Conservation (phyloP, 345 rosid species). For the Rhizophora mangle region DNA sequence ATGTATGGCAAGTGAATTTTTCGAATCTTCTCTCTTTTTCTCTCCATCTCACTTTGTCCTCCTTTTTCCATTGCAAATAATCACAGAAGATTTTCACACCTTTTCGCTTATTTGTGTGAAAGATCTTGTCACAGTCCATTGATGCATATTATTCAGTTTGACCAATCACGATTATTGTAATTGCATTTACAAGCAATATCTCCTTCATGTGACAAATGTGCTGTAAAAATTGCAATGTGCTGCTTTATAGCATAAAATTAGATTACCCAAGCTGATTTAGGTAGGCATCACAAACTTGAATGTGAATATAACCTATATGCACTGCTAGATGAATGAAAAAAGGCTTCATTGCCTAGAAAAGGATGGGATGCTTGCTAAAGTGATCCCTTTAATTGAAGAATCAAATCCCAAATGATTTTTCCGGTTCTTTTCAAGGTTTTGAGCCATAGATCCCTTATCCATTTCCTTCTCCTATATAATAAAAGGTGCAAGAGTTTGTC, state of each 20-base stretch:
- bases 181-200: not conserved
- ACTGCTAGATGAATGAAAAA: not conserved
- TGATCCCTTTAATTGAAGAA: not conserved
- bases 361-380: not conserved
- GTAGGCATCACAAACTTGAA: slow-evolving; percentile 7
- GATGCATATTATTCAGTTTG: not conserved
- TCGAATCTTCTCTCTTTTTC: no score
- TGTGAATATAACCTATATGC: not conserved
- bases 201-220: not conserved
- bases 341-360: not conserved
- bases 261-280: not conserved
- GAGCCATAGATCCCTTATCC: not conserved
- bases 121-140: no score
- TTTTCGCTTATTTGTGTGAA: no score
- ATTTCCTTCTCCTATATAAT: not conserved
- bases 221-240: not conserved
- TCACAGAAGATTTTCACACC: no score
- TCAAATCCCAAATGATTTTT: not conserved
- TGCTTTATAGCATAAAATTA: not conserved
- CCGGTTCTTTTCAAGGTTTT: not conserved
- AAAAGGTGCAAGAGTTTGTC: not conserved
- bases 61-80: no score
- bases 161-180: not conserved
- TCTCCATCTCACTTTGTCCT: no score
- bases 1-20: no score